Evolutionary conservation across 345 rosid species (phyloP), one percentile per base, ranked within the genome.

Genomic region (Clarkia xantiana): DNA sequence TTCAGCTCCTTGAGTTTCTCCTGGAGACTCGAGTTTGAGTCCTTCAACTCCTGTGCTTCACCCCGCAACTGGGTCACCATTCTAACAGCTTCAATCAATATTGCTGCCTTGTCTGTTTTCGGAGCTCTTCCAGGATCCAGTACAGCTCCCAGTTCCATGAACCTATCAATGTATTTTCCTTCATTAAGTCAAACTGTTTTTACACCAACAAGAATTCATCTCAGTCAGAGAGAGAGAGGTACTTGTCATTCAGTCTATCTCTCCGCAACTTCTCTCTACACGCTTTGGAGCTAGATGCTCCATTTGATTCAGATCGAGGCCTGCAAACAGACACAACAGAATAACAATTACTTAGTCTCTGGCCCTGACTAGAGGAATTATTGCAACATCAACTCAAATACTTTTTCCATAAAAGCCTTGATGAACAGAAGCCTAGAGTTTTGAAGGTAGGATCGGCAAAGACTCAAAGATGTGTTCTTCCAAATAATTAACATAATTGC

Each of bases 21-120:
- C 51, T 64, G 76, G 50, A 91, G 80, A 68, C 65, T 87, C 17
- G 74, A 78, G 61, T 82, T 87, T 41, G 87, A 73, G 59, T 80
- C 95, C 71, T 80, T 77, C 61, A 84, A 76, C 66, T 80, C 84
- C 67, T 71, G 80, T 42, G 83, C 70, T 67, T 81, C 94, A 45
- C 73, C 73, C 67, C 75, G 73, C 36, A 91, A 76, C 54, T 87
- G 96, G 52, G 76, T 84, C 66, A 91, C 68, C 54, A 76, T 76
- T 57, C 84, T 79, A 18, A 84, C 75, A 6, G 96, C 95, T 54
- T 91, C 95, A 62, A 80, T 78, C 17, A 91, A 73, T 67, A 91
- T 77, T 22, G 86, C 85, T 0, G 86, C 76, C 71, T 91, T 91
- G 52, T 91, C 99, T 1, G 87, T 76, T 72, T 78, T 87, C 5